These are phyloP conservation scores for Pythium apleroticum DNA, from an alignment of 352 stramenopile genomes.

Conservation along the genomic window DNA sequence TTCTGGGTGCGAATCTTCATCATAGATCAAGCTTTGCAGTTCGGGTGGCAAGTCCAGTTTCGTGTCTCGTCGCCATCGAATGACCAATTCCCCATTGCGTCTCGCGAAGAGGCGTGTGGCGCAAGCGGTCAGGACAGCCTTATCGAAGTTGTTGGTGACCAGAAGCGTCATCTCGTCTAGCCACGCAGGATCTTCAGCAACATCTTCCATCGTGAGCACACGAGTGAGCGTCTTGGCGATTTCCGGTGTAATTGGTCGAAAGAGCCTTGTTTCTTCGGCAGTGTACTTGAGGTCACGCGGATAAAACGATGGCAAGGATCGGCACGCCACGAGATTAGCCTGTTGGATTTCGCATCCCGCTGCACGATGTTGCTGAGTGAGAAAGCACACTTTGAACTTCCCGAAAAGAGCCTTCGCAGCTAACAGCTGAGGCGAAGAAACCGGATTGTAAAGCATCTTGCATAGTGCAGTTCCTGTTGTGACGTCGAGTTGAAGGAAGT, in stretches of 20 bases:
- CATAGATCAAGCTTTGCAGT: slow-evolving; percentile 1
- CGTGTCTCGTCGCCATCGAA: background rate
- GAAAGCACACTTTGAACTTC: slow-evolving; percentile 2
- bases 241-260: background rate
- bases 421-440: background rate
- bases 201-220: background rate
- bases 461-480: background rate
- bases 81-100: background rate
- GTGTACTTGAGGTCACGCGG: background rate
- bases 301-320: slow-evolving; percentile 1
- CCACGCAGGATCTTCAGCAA: background rate
- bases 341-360: background rate
- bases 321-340: background rate
- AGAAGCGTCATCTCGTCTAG: slow-evolving; percentile 4
- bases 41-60: background rate
- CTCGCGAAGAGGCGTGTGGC: background rate
- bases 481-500: slow-evolving; percentile 2
- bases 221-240: too few species aligned
- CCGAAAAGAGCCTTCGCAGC: background rate
- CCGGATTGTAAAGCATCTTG: background rate
- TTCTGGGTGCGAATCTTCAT: slow-evolving; percentile 15
- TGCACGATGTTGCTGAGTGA: slow-evolving; percentile 1
- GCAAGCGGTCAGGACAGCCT: background rate
- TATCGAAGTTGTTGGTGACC: background rate
- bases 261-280: background rate